Base-by-base conservation (phyloP, 2,329 filamentous ascomycete species). In the Ceratocystis cubensis region DNA sequence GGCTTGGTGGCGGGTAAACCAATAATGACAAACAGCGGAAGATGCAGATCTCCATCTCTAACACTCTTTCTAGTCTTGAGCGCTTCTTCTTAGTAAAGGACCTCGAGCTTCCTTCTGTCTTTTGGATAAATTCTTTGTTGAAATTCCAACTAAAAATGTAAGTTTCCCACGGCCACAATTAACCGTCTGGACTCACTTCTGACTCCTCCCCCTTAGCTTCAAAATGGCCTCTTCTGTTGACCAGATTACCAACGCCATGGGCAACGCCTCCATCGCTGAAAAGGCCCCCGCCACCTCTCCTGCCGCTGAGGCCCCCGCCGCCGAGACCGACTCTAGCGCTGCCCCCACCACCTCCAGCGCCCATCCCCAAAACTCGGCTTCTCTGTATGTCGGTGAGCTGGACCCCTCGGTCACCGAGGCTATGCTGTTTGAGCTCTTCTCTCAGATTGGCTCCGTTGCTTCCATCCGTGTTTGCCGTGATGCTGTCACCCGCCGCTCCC, bases 341-440 rank as follows among this genome's bases (percentile, higher is more conserved):
- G 88, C 89, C 69, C 87, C 88, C 72, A 85, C 80, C 78, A 88
- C 91, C 69, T 86, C 90, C 71, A 84, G 84, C 73, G 83, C 81
- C 71, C 88, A 89, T 76, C 89, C 92, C 75, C 89, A 91, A 77
- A 93, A 95, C 78, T 97, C 94, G 65, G 94, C 94, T 71, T 99
- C 94, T 68, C 91, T 99, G 76, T 99, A 99, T 78, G 94, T 99
- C 72, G 94, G 94, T 78, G 94, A 99, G 83, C 91, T 99, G 73
- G 94, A 99, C 78, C 86, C 90, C 73, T 94, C 91, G 69, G 94
- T 99, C 77, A 99, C 94, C 71, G 94, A 99, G 84, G 94, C 94
- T 72, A 99, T 99, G 94, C 91, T 99, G 75, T 99, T 97, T 79
- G 94, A 99, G 86, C 89, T 99, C 70, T 99, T 99, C 85, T 97